Percentiles rank a stretch among this genome's conserved stretches.
Conservation (phyloP, 345 rosid genomes). For the thale cress (Arabidopsis thaliana) region DNA sequence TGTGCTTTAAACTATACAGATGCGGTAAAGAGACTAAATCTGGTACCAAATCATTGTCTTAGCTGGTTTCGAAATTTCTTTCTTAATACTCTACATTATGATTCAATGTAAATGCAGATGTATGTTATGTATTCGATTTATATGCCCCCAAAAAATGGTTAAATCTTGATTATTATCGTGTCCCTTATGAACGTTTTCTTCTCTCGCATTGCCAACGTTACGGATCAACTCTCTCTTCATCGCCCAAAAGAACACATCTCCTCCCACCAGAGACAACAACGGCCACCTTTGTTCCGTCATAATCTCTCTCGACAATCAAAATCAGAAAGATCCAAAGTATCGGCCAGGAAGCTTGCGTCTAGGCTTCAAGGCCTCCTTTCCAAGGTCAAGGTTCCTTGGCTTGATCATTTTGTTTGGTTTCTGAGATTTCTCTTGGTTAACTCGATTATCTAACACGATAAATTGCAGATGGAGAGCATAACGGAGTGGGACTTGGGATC, state of each 20-base stretch:
- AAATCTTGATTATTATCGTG: not conserved
- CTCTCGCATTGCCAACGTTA: too few relatives aligned
- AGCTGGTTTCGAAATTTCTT: constrained; percentile 11
- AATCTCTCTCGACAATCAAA: not conserved
- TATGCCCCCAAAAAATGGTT: constrained; percentile 2
- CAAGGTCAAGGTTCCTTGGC: constrained; percentile 47
- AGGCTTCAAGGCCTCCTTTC: constrained; percentile 71
- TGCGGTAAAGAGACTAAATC: constrained; percentile 20
- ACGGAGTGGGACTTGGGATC: constrained; percentile 46
- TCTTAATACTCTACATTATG: constrained; percentile 21
- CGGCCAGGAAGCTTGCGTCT: constrained; percentile 83
- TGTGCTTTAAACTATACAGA: not conserved
- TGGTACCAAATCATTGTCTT: constrained; percentile 36
- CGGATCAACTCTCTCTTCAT: constrained; percentile 10
- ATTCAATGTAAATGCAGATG: constrained; percentile 26
- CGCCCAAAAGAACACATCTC: constrained; percentile 1
- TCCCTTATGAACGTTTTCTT: constrained; percentile 9
- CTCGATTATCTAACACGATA: not conserved
- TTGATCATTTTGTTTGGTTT: constrained; percentile 28
- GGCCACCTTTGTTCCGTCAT: not conserved
- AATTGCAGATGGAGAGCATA: constrained; percentile 39
- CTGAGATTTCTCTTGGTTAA: not conserved
- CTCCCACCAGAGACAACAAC: constrained; percentile 7
- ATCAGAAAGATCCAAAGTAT: constrained; percentile 38
- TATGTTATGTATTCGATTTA: not conserved